These are phyloP conservation scores for Coriolopsis trogii DNA, from an alignment of 1,284 basidiomycete species.

Conservation along the genomic window DNA sequence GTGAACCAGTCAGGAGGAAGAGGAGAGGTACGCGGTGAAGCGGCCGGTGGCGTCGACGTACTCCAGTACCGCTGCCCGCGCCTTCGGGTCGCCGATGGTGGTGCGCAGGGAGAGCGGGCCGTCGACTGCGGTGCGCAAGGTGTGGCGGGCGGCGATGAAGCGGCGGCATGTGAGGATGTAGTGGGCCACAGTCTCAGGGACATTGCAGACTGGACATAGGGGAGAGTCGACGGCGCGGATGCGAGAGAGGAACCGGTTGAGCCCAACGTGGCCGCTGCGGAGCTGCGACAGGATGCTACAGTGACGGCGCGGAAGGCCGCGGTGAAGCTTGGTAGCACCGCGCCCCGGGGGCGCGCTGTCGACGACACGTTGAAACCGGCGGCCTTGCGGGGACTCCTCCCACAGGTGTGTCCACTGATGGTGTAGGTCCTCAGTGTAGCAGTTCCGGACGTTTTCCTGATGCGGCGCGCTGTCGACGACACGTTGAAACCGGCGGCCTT, in stretches of 20 bases:
- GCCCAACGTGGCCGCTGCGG: conserved; percentile 7
- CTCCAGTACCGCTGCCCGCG: background rate
- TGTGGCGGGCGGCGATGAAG: background rate
- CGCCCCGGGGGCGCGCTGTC: background rate
- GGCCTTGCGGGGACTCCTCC: too few relatives aligned
- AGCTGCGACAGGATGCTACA: conserved; percentile 6
- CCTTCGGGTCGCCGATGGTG: background rate
- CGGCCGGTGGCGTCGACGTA: conserved; percentile 5
- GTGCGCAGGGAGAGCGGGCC: background rate
- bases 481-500: background rate
- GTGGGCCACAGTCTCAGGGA: conserved; percentile 1
- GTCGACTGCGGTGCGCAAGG: background rate
- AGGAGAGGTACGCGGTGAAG: background rate
- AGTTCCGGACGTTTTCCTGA: background rate
- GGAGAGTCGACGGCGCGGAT: conserved; percentile 5
- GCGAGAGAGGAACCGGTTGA: conserved; percentile 2
- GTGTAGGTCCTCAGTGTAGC: too few relatives aligned
- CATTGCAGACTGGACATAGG: background rate
- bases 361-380: background rate
- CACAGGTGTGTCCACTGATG: too few relatives aligned
- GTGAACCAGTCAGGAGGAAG: background rate
- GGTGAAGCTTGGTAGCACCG: background rate
- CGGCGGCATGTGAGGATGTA: conserved; percentile 5
- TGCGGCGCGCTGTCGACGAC: background rate
- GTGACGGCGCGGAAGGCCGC: background rate